Evolutionary conservation across 176 grass and related monocot genomes (phyloP).

Genomic region (Elymus sibiricus): DNA sequence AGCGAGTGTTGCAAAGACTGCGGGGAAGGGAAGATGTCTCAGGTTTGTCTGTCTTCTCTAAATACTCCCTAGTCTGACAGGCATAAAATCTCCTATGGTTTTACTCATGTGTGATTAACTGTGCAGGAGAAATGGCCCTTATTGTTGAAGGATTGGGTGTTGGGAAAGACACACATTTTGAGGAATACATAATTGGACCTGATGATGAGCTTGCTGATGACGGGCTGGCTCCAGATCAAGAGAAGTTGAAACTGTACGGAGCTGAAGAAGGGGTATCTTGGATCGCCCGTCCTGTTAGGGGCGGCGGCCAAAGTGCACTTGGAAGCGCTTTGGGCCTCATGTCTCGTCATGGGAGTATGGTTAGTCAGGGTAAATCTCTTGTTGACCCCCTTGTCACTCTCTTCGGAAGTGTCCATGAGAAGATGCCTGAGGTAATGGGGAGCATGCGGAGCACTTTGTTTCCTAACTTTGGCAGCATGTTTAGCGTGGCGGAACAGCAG

Average conservation of each 20-base stretch:
- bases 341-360: slow-evolving; percentile 67
- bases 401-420: slow-evolving; percentile 90
- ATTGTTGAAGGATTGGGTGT: slow-evolving; percentile 86
- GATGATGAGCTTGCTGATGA: slow-evolving; percentile 65
- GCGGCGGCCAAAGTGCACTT: slow-evolving; percentile 65
- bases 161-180: slow-evolving; percentile 68
- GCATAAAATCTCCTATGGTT: not conserved
- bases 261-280: slow-evolving; percentile 82
- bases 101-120: slow-evolving; percentile 27
- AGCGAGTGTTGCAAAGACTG: slow-evolving; percentile 61
- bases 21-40: slow-evolving; percentile 90
- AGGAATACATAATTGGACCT: slow-evolving; percentile 93
- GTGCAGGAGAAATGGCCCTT: slow-evolving; percentile 96
- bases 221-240: slow-evolving; percentile 49
- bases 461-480: slow-evolving; percentile 99
- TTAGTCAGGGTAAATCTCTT: slow-evolving; percentile 53
- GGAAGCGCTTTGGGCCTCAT: slow-evolving; percentile 65
- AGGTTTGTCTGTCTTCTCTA: slow-evolving; percentile 47
- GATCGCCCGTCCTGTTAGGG: slow-evolving; percentile 78
- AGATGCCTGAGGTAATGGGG: slow-evolving; percentile 75
- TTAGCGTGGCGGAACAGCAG: slow-evolving; percentile 74
- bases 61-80: not conserved
- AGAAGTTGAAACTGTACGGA: slow-evolving; percentile 76
- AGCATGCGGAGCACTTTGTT: slow-evolving; percentile 95
- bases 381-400: slow-evolving; percentile 93